A percentile compares a stretch with the other conserved stretches of the same genome.
phyloP scores from a whole-genome alignment of 192 early-diverging fungal genomes.

The Coemansia sp. region DNA sequence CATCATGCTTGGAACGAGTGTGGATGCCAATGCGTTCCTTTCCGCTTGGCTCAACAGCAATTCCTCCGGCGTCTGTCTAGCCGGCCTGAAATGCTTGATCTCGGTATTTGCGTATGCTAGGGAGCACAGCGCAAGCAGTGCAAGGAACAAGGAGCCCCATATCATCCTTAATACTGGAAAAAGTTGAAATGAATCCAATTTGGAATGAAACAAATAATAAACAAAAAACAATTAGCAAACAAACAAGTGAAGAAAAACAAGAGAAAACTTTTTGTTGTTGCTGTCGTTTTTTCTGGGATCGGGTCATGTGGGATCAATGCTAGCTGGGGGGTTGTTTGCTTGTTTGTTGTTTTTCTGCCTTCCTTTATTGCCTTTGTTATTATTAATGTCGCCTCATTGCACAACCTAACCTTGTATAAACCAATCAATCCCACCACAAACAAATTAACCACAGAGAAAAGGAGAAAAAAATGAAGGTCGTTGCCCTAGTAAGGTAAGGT shows the following conservation, averaged over 20 bases:
- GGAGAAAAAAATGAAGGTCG: constrained; percentile 34
- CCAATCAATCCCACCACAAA: no score
- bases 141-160: background rate
- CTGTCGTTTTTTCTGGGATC: no score
- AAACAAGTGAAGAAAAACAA: no score
- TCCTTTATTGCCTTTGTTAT: no score
- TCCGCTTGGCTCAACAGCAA: background rate
- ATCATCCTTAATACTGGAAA: background rate
- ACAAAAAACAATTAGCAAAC: no score
- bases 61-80: background rate
- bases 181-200: background rate
- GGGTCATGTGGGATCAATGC: no score
- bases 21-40: background rate
- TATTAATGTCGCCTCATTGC: no score
- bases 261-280: no score
- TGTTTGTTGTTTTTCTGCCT: no score
- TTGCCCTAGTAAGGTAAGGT: constrained; percentile 29
- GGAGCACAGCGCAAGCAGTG: background rate
- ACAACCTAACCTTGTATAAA: no score
- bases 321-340: no score
- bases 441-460: background rate
- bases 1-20: background rate
- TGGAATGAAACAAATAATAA: no score
- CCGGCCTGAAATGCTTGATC: constrained; percentile 34
- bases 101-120: constrained; percentile 34